Base-by-base conservation (phyloP, 352 stramenopile genomes). In the Phytopythium chamaehyphon region DNA sequence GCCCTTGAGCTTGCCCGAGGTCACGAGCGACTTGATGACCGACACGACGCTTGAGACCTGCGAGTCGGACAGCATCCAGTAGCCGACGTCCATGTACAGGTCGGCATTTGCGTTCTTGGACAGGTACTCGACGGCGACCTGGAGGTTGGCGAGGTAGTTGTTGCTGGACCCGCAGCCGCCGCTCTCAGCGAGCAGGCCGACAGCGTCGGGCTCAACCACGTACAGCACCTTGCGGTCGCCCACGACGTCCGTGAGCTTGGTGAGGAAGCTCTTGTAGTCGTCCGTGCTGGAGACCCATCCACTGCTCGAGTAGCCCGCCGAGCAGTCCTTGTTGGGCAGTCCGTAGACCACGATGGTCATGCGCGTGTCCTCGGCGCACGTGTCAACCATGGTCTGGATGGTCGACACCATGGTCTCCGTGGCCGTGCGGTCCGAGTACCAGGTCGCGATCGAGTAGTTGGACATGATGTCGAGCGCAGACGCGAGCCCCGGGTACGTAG, bases 321-420 rank as follows among this genome's bases (percentile, higher is more conserved):
- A 66, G 49, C 78, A 89, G 62, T 89, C 75, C 51, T 89, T 86
- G 52, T 81, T 55, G 2, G 77, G 77, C 15, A 89, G 61, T 12
- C 78, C 78, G 51, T 89, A 89, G 38, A 89, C 72, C 2, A 80
- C 73, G 40, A 88, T 69, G 11, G 44, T 82, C 36, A 88, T 61
- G 7, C 74, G 67, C 28, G 65, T 62, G 40, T 69, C 66, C 23
- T 66, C 59, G 1, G 51, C 54, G 26, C 76, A 87, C 5, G 58
- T 26, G 12, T 31, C 56, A 3, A 76, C 72, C 18, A 87, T 52
- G 16, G 45, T 60, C 26, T 63, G 5, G 10, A 52, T 40, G 6
- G 33, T 50, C 3, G 60, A 57, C 2, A 63, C 45, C 57, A 73
- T 64, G 6, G 49, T 61, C 21, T 60, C 49, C 15, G 61, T 42